Percentiles rank a stretch among this genome's conserved stretches.
Evolutionary conservation across 2,329 filamentous ascomycete species (phyloP).

Genomic region (Claviceps cyperi): DNA sequence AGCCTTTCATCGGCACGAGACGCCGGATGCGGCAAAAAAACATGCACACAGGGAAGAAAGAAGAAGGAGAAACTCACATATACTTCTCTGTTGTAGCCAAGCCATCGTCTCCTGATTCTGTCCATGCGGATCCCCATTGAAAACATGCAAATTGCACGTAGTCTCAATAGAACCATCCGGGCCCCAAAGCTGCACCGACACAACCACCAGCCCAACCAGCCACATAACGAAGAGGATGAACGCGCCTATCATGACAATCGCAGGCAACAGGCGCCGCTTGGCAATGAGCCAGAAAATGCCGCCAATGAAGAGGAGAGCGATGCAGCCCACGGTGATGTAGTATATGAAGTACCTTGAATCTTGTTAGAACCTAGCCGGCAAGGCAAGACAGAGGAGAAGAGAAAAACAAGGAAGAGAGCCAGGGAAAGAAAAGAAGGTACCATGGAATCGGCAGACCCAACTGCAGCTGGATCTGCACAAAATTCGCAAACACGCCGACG

Average conservation of each 20-base stretch:
- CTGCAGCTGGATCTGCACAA: slow-evolving; percentile 43
- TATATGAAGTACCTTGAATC: slow-evolving; percentile 50
- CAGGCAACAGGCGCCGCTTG: slow-evolving; percentile 43
- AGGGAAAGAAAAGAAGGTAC: slow-evolving; percentile 23
- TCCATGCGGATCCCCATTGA: slow-evolving; percentile 33
- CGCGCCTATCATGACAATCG: slow-evolving; percentile 47
- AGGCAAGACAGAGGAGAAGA: neutral
- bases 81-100: slow-evolving; percentile 48
- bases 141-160: slow-evolving; percentile 45
- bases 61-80: slow-evolving; percentile 34
- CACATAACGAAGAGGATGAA: slow-evolving; percentile 56
- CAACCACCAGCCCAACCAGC: slow-evolving; percentile 49
- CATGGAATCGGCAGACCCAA: slow-evolving; percentile 43
- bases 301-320: slow-evolving; percentile 53
- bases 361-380: neutral
- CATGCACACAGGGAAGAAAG: neutral
- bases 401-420: neutral
- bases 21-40: neutral
- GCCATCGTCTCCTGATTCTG: slow-evolving; percentile 41
- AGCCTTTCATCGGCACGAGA: too few species aligned
- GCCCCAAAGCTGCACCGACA: slow-evolving; percentile 49
- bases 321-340: slow-evolving; percentile 41
- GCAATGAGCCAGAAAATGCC: slow-evolving; percentile 49
- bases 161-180: slow-evolving; percentile 41
- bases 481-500: slow-evolving; percentile 46